Percentiles rank a stretch among this genome's conserved stretches.
Conservation (phyloP, 805 yeast species). For the Teunomyces funiuensis region DNA sequence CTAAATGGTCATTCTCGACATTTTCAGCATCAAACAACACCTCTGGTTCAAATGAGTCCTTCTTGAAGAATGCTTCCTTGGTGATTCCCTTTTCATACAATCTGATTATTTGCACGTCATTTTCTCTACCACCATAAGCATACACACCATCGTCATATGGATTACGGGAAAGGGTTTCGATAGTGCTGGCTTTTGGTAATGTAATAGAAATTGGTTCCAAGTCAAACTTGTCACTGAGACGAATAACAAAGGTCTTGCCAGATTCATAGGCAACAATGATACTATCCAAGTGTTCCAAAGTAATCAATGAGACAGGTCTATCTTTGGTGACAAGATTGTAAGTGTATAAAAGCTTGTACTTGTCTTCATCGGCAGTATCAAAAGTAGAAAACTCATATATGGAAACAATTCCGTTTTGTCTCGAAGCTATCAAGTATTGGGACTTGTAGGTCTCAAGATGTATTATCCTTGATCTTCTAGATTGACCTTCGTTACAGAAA, state of each 20-base stretch:
- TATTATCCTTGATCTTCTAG: constrained; percentile 34
- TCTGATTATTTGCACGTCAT: constrained; percentile 56
- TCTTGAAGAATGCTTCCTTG: constrained; percentile 17
- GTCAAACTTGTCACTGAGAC: constrained; percentile 30
- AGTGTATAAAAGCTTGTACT: constrained; percentile 36
- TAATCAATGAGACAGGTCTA: constrained; percentile 33
- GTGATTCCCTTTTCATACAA: constrained; percentile 29
- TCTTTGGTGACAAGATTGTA: constrained; percentile 26
- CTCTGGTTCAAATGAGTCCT: constrained; percentile 21
- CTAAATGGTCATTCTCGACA: constrained; percentile 77
- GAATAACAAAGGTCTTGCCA: constrained; percentile 43
- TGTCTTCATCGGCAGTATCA: constrained; percentile 28
- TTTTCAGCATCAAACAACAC: constrained; percentile 71
- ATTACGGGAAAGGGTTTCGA: constrained; percentile 49
- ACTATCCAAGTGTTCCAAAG: constrained; percentile 27
- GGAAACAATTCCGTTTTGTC: constrained; percentile 43
- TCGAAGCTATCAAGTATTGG: constrained; percentile 40
- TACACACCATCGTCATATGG: constrained; percentile 51
- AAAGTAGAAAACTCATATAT: constrained; percentile 33
- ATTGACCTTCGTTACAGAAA: constrained; percentile 28
- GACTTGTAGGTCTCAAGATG: constrained; percentile 30
- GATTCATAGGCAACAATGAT: constrained; percentile 48
- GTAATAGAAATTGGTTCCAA: constrained; percentile 29
- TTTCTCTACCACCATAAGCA: constrained; percentile 87
- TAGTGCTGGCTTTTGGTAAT: constrained; percentile 43